Conservation (phyloP, 2,329 filamentous ascomycete genomes). For the Microsporum audouinii region DNA sequence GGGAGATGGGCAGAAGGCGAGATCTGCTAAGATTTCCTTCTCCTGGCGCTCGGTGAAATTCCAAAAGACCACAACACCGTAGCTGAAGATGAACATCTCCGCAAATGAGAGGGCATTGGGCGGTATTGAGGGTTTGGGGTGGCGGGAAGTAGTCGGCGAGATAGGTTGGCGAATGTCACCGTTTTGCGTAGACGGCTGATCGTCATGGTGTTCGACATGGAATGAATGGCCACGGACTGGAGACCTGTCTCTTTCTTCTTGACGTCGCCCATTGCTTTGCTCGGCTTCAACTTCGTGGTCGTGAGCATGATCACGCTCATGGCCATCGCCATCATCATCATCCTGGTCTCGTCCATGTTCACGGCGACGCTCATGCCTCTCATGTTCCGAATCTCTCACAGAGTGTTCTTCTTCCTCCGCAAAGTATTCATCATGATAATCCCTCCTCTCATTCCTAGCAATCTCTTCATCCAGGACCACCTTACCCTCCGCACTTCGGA, state of each 20-base stretch:
- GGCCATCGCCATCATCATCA: constrained; percentile 5
- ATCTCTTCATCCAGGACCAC: constrained; percentile 91
- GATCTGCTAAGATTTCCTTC: constrained; percentile 87
- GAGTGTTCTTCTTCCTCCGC: constrained; percentile 48
- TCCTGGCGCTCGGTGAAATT: constrained; percentile 95
- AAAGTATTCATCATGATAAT: constrained; percentile 85
- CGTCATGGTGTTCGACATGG: not conserved
- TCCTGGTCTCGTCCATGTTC: not conserved
- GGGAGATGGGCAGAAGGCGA: constrained; percentile 61
- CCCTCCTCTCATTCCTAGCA: constrained; percentile 76
- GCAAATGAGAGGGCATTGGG: constrained; percentile 69
- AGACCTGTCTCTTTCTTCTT: not conserved
- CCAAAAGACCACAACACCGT: constrained; percentile 97
- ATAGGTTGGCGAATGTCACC: not conserved
- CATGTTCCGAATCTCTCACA: constrained; percentile 24
- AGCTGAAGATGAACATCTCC: constrained; percentile 95
- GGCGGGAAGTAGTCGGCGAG: not conserved
- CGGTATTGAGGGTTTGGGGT: constrained; percentile 34
- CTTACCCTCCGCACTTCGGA: constrained; percentile 88
- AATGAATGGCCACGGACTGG: not conserved
- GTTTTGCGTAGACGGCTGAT: not conserved
- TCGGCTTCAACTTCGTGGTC: constrained; percentile 21
- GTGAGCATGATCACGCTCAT: constrained; percentile 18
- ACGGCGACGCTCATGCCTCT: constrained; percentile 3
- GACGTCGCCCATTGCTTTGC: constrained; percentile 10